These are phyloP conservation scores for Protea cynaroides DNA, from an alignment of 164 flowering plant species.

Conservation along the genomic window DNA sequence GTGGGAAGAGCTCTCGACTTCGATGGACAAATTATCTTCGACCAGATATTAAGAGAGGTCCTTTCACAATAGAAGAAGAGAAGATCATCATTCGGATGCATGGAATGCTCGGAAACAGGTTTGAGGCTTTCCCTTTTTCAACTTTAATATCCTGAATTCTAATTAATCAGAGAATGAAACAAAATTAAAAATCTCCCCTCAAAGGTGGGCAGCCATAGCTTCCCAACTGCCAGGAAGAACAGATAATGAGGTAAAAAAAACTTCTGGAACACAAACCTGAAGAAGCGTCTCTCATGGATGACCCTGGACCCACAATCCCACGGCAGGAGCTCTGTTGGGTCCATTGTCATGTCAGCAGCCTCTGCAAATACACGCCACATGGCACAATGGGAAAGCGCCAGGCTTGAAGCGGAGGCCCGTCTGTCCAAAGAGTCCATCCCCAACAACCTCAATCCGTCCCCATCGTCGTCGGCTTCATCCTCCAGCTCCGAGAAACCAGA, in stretches of 20 bases:
- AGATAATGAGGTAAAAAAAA: constrained; percentile 98
- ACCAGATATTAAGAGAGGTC: constrained; percentile 92
- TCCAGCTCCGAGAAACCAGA: no score
- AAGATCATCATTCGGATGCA: constrained; percentile 80
- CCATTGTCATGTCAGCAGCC: constrained; percentile 2
- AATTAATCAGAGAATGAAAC: neutral
- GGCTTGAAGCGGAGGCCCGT: constrained; percentile 93
- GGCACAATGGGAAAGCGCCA: constrained; percentile 98
- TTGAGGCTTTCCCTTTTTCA: neutral
- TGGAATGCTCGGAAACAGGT: constrained; percentile 92
- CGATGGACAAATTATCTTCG: constrained; percentile 94
- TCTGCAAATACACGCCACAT: constrained; percentile 66
- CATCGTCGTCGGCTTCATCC: constrained; percentile 13
- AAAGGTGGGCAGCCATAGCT: constrained; percentile 97
- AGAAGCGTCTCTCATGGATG: constrained; percentile 61
- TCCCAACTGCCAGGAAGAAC: constrained; percentile 88
- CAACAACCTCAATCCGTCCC: constrained; percentile 13
- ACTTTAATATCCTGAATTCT: no score
- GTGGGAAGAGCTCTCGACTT: constrained; percentile 96
- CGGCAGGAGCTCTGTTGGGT: constrained; percentile 29
- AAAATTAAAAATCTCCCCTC: neutral
- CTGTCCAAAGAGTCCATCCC: constrained; percentile 61
- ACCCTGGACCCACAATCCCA: constrained; percentile 70
- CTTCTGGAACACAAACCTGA: constrained; percentile 95
- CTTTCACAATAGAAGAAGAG: constrained; percentile 79